phyloP scores from a whole-genome alignment of 768 basidiomycete genomes.

The Flagelloscypha sp. region DNA sequence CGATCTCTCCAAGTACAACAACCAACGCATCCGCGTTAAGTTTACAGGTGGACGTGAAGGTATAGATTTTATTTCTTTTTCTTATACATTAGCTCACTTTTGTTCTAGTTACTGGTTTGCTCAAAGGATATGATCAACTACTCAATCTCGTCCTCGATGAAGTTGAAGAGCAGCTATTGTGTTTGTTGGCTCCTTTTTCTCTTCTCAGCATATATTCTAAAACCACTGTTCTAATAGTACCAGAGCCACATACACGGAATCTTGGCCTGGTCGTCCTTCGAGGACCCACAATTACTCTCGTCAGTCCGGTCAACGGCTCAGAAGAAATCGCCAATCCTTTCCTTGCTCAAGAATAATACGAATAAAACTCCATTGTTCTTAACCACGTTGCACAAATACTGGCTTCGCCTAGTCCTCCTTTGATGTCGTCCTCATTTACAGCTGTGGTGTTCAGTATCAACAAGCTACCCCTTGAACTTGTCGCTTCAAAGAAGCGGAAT shows the following conservation, averaged over 20 bases:
- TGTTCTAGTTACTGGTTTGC: slow-evolving; percentile 68
- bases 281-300: slow-evolving; percentile 88
- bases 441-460: too few species aligned
- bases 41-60: slow-evolving; percentile 98
- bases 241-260: slow-evolving; percentile 51
- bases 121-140: slow-evolving; percentile 96
- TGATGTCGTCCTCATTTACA: not conserved
- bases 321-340: slow-evolving; percentile 94
- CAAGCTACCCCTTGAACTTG: too few species aligned
- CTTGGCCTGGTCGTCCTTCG: slow-evolving; percentile 86
- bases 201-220: slow-evolving; percentile 8
- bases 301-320: slow-evolving; percentile 92
- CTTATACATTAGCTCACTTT: slow-evolving; percentile 5
- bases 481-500: too few species aligned
- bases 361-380: too few species aligned
- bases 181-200: slow-evolving; percentile 29
- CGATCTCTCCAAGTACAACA: slow-evolving; percentile 89
- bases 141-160: slow-evolving; percentile 97
- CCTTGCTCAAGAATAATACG: slow-evolving; percentile 51
- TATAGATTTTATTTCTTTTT: slow-evolving; percentile 18
- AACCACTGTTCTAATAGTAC: slow-evolving; percentile 33
- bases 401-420: too few species aligned
- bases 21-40: slow-evolving; percentile 88
- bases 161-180: slow-evolving; percentile 74
- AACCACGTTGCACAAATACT: too few species aligned